Evolutionary conservation across 768 basidiomycete genomes (phyloP).

Genomic region (Calocera viscosa): DNA sequence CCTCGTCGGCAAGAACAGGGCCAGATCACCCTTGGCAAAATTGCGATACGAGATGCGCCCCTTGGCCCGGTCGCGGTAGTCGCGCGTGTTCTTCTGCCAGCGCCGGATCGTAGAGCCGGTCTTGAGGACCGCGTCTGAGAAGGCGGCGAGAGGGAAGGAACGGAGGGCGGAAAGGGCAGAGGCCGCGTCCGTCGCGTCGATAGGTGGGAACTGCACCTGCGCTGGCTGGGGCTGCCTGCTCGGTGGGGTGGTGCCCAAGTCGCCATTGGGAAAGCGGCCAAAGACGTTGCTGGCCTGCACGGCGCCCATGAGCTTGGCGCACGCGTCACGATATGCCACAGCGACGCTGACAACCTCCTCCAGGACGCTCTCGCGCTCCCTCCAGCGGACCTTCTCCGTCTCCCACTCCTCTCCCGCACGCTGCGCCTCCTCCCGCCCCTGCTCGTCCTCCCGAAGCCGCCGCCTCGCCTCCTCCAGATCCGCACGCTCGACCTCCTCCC

Average conservation of each 20-base stretch:
- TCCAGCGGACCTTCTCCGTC: conserved; percentile 28
- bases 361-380: conserved; percentile 44
- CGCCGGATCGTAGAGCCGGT: conserved; percentile 80
- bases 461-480: conserved; percentile 40
- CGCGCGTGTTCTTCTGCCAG: conserved; percentile 96
- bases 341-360: conserved; percentile 75
- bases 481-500: conserved; percentile 50
- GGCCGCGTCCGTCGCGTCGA: conserved; percentile 65
- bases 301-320: conserved; percentile 55
- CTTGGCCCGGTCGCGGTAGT: conserved; percentile 88
- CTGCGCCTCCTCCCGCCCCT: conserved; percentile 59
- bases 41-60: conserved; percentile 95
- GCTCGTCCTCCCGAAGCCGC: conserved; percentile 55
- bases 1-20: conserved; percentile 87
- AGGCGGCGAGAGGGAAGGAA: conserved; percentile 71
- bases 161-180: conserved; percentile 56
- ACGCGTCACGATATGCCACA: conserved; percentile 61
- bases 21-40: conserved; percentile 89
- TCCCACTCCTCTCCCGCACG: conserved; percentile 57
- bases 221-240: background rate
- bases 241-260: background rate
- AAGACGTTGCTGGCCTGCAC: conserved; percentile 22
- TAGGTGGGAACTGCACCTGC: conserved; percentile 45
- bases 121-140: conserved; percentile 69
- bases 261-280: background rate